Evolutionary conservation across 352 stramenopile species (phyloP), one percentile per base, ranked within the genome.

Genomic region (Phytophthora meadii): DNA sequence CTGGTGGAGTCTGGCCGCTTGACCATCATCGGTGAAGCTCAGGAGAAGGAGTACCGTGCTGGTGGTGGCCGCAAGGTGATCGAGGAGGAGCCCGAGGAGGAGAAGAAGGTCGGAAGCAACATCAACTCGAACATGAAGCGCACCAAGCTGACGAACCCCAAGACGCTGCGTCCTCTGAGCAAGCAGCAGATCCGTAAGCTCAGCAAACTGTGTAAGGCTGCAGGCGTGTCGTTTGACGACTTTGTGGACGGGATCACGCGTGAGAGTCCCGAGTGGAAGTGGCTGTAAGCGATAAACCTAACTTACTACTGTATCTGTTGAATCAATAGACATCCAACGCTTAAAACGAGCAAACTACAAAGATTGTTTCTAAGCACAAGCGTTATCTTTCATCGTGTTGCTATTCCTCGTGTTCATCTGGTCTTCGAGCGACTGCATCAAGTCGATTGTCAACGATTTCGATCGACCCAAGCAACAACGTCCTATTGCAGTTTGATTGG

Each of bases 121-220:
- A 61, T 54, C 36, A 88, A 88, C 70, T 50, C 72, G 49, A 60
- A 64, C 54, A 85, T 88, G 68, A 84, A 86, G 64, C 79, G 77
- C 65, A 91, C 77, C 5, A 88, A 89, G 68, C 60, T 85, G 14
- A 91, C 77, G 37, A 89, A 91, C 66, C 81, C 82, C 44, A 91
- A 91, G 79, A 82, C 82, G 45, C 65, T 91, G 56, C 82, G 82
- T 57, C 77, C 82, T 30, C 72, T 91, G 11, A 87, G 73, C 54
- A 89, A 87, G 68, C 79, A 89, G 67, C 79, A 90, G 61, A 86
- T 87, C 58, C 81, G 81, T 27, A 90, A 89, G 71, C 68, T 90
- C 12, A 69, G 65, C 27, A 89, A 89, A 52, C 54, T 85, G 15
- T 73, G 78, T 63, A 90, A 90, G 74, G 27, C 71, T 32, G 82